These are phyloP conservation scores for Escallonia herrerae DNA, from an alignment of 129 eudicot species.

Conservation along the genomic window DNA sequence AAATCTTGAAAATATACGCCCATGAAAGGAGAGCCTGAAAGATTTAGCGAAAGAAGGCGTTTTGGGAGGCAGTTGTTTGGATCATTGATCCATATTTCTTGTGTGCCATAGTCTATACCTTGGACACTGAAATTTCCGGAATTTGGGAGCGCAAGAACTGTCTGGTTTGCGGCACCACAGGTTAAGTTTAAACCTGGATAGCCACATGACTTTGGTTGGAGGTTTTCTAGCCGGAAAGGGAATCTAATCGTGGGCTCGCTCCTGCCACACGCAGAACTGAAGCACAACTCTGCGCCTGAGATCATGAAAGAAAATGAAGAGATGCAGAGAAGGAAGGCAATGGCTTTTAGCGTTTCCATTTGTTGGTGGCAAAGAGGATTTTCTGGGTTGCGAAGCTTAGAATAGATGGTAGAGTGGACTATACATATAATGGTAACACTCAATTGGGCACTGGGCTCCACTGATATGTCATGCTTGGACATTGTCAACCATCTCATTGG, in stretches of 20 bases:
- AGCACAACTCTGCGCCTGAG: slow-evolving; percentile 7
- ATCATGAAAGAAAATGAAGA: neutral
- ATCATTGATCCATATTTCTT: slow-evolving; percentile 29
- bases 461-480: slow-evolving; percentile 5
- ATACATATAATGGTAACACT: neutral
- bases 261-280: slow-evolving; percentile 6
- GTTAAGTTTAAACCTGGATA: slow-evolving; percentile 32
- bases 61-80: slow-evolving; percentile 33
- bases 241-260: slow-evolving; percentile 23
- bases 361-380: neutral
- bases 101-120: slow-evolving; percentile 29
- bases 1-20: slow-evolving; percentile 10
- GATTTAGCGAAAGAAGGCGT: slow-evolving; percentile 19
- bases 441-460: neutral
- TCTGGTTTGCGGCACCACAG: slow-evolving; percentile 16
- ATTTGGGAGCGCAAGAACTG: slow-evolving; percentile 21
- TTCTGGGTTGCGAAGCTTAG: neutral
- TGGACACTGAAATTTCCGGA: slow-evolving; percentile 27
- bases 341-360: slow-evolving; percentile 6
- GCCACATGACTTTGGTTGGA: slow-evolving; percentile 26
- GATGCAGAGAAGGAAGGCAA: slow-evolving; percentile 7
- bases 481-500: neutral
- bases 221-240: slow-evolving; percentile 29
- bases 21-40: slow-evolving; percentile 25
- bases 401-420: neutral